Evolutionary conservation across 495 filamentous ascomycete species (phyloP).

Genomic region (Apiosordaria backusii): DNA sequence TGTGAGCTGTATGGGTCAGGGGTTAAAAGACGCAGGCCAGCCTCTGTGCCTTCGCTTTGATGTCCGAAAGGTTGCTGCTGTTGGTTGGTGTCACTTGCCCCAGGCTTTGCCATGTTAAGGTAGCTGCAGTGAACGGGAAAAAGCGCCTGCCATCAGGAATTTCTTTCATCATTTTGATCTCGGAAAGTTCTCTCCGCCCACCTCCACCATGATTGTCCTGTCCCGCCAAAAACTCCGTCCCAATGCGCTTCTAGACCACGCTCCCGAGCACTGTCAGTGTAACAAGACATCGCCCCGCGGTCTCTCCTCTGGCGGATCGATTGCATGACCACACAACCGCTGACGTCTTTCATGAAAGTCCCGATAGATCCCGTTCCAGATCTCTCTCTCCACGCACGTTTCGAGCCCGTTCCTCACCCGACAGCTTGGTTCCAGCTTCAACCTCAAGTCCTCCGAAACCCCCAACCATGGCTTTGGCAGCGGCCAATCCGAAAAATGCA

Average conservation of each 20-base stretch:
- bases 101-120: too few relatives aligned
- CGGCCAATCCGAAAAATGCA: conserved; percentile 82
- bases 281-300: not conserved
- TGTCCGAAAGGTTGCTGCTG: not conserved
- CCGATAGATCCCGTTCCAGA: conserved; percentile 70
- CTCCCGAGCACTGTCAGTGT: not conserved
- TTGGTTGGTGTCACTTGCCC: too few relatives aligned
- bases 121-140: too few relatives aligned
- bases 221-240: not conserved
- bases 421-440: conserved; percentile 57
- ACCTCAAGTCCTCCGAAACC: conserved; percentile 49
- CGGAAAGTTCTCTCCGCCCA: not conserved
- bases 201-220: not conserved
- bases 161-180: too few relatives aligned
- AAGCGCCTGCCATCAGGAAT: too few relatives aligned
- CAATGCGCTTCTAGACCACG: not conserved
- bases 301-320: not conserved
- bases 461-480: conserved; percentile 72
- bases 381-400: conserved; percentile 58
- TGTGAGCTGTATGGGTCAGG: not conserved
- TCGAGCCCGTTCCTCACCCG: conserved; percentile 35
- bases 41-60: not conserved
- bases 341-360: conserved; percentile 53
- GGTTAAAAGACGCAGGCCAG: not conserved
- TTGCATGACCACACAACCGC: not conserved